Conservation (phyloP, 805 yeast genomes). For the Scheffersomyces coipomensis region DNA sequence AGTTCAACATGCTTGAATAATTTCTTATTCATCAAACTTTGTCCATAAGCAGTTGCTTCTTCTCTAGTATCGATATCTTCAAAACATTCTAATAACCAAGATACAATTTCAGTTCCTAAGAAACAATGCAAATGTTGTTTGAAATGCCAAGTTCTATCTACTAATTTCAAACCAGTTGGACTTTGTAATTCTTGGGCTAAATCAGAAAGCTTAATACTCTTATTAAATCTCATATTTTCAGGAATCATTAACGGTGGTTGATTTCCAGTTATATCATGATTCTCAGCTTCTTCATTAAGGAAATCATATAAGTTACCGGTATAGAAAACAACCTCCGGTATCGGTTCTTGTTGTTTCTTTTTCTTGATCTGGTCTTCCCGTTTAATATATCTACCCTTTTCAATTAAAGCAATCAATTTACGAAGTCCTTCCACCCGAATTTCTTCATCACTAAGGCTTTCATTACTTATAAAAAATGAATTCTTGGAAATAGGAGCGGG, state of each 20-base stretch:
- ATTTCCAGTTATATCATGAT: conserved; percentile 35
- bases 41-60: conserved; percentile 81
- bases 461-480: conserved; percentile 49
- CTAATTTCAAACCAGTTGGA: conserved; percentile 60
- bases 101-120: conserved; percentile 80
- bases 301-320: conserved; percentile 80
- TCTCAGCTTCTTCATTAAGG: conserved; percentile 47
- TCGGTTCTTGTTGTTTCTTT: conserved; percentile 44
- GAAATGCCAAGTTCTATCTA: conserved; percentile 91
- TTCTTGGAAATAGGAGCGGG: conserved; percentile 72
- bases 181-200: conserved; percentile 69
- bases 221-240: conserved; percentile 41
- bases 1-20: conserved; percentile 79
- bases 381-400: conserved; percentile 49
- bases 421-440: conserved; percentile 89
- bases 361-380: conserved; percentile 21
- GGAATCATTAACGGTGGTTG: conserved; percentile 34
- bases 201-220: conserved; percentile 46
- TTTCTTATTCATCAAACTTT: conserved; percentile 66
- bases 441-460: conserved; percentile 76
- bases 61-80: conserved; percentile 79
- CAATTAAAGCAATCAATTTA: conserved; percentile 60
- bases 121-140: conserved; percentile 74
- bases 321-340: conserved; percentile 80
- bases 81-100: conserved; percentile 79